These are phyloP conservation scores for Podaxis mareebaensis DNA, from an alignment of 768 basidiomycete genomes.

Conservation along the genomic window DNA sequence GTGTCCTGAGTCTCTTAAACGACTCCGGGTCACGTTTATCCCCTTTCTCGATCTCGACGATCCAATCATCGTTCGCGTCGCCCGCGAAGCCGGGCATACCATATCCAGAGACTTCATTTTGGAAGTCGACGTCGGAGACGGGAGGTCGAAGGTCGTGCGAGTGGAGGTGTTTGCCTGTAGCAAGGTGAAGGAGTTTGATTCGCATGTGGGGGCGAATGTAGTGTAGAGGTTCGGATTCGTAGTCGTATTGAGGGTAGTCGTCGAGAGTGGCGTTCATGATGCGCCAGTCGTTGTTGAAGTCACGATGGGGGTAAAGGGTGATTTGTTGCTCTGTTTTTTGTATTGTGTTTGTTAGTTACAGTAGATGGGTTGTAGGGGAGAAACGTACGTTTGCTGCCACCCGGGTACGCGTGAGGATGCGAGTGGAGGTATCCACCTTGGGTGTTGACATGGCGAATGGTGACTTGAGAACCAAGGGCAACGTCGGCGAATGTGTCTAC, in stretches of 20 bases:
- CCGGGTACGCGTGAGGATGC: slow-evolving; percentile 86
- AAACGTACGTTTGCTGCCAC: slow-evolving; percentile 79
- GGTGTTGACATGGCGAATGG: slow-evolving; percentile 90
- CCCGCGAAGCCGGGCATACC: slow-evolving; percentile 84
- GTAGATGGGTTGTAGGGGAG: background rate
- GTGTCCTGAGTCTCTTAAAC: slow-evolving; percentile 68
- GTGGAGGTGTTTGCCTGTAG: slow-evolving; percentile 86
- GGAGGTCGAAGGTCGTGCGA: slow-evolving; percentile 95
- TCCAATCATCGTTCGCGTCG: slow-evolving; percentile 93
- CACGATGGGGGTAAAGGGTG: slow-evolving; percentile 98
- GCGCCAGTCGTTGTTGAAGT: slow-evolving; percentile 92
- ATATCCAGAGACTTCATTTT: slow-evolving; percentile 96
- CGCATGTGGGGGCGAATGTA: slow-evolving; percentile 66
- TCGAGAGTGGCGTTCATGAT: slow-evolving; percentile 73
- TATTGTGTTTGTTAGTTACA: slow-evolving; percentile 1
- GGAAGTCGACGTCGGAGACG: slow-evolving; percentile 97
- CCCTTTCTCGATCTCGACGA: slow-evolving; percentile 80
- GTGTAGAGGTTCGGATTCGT: slow-evolving; percentile 51
- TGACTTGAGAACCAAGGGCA: slow-evolving; percentile 77
- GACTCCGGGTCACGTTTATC: slow-evolving; percentile 67
- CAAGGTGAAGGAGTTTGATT: slow-evolving; percentile 79
- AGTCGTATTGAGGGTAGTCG: slow-evolving; percentile 40
- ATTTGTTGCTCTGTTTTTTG: slow-evolving; percentile 85
- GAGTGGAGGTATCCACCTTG: slow-evolving; percentile 99
- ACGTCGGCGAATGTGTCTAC: slow-evolving; percentile 94